These are phyloP conservation scores for Ambrosia hybrid DNA, from an alignment of 140 eudicot species.

Conservation along the genomic window DNA sequence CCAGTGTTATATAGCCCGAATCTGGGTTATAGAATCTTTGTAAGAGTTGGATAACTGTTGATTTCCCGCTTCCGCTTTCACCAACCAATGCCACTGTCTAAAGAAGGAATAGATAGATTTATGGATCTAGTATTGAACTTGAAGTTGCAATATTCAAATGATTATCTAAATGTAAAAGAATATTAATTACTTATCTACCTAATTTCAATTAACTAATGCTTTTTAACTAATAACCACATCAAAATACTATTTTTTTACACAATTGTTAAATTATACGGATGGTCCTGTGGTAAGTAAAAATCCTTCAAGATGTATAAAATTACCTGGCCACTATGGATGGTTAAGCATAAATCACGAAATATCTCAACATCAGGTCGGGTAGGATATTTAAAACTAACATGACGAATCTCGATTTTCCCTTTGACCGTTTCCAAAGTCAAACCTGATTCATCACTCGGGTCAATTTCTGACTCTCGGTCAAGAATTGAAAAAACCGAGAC, in stretches of 20 bases:
- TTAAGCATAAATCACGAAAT: slow-evolving; percentile 66
- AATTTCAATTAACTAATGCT: no score
- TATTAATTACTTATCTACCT: no score
- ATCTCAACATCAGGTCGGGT: slow-evolving; percentile 76
- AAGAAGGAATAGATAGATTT: background rate
- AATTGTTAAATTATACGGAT: no score
- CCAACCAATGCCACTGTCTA: slow-evolving; percentile 84
- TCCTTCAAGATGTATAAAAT: background rate
- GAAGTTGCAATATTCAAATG: background rate
- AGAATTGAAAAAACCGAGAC: slow-evolving; percentile 72
- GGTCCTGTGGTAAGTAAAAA: no score
- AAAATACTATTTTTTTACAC: no score
- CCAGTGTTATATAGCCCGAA: slow-evolving; percentile 59
- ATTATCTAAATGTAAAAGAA: slow-evolving; percentile 4
- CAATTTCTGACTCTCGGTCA: slow-evolving; percentile 68
- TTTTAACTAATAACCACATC: no score
- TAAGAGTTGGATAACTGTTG: slow-evolving; percentile 67
- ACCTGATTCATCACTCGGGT: slow-evolving; percentile 78
- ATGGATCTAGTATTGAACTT: background rate
- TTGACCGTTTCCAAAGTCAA: slow-evolving; percentile 47
- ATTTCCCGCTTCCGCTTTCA: slow-evolving; percentile 84
- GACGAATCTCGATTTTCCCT: slow-evolving; percentile 72
- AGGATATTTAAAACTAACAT: slow-evolving; percentile 72
- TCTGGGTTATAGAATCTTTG: slow-evolving; percentile 74
- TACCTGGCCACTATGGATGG: slow-evolving; percentile 59